These are phyloP conservation scores for Kurtzmaniella natalensis DNA, from an alignment of 1,139 yeast species.

Conservation along the genomic window DNA sequence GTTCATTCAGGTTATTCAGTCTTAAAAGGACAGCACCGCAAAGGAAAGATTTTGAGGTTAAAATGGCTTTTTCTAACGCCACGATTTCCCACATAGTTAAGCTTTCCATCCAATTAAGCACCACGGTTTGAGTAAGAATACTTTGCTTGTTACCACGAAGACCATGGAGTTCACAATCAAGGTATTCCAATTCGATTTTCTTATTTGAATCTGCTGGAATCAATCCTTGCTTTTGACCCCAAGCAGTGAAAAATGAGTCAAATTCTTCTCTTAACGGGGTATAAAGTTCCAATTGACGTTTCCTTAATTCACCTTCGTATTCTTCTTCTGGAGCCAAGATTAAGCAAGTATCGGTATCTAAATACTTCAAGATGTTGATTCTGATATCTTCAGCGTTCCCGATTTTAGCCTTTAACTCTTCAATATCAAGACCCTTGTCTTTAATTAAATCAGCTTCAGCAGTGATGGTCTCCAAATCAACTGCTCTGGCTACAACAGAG, in stretches of 20 bases:
- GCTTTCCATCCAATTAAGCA: conserved; percentile 56
- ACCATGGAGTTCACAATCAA: conserved; percentile 81
- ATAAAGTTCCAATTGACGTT: conserved; percentile 71
- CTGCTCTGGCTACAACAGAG: conserved; percentile 78
- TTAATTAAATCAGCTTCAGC: conserved; percentile 13
- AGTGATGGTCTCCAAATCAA: conserved; percentile 52
- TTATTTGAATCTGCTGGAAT: conserved; percentile 16
- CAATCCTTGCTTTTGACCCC: conserved; percentile 19
- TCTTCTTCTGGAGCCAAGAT: conserved; percentile 81
- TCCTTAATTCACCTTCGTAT: conserved; percentile 76
- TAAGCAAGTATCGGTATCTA: conserved; percentile 90
- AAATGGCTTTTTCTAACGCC: conserved; percentile 82
- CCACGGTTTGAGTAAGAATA: conserved; percentile 56
- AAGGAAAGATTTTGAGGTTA: conserved; percentile 80
- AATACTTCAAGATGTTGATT: conserved; percentile 61
- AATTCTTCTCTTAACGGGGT: conserved; percentile 67
- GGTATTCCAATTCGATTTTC: conserved; percentile 39
- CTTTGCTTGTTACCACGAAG: conserved; percentile 75
- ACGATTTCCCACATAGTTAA: conserved; percentile 75
- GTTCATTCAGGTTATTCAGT: conserved; percentile 28
- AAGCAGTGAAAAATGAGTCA: conserved; percentile 55
- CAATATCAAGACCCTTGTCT: conserved; percentile 21
- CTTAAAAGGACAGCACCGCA: conserved; percentile 55
- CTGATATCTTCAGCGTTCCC: conserved; percentile 57
- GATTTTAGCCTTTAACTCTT: conserved; percentile 48